Evolutionary conservation across 768 basidiomycete genomes (phyloP).

Genomic region (Suillus lakei): DNA sequence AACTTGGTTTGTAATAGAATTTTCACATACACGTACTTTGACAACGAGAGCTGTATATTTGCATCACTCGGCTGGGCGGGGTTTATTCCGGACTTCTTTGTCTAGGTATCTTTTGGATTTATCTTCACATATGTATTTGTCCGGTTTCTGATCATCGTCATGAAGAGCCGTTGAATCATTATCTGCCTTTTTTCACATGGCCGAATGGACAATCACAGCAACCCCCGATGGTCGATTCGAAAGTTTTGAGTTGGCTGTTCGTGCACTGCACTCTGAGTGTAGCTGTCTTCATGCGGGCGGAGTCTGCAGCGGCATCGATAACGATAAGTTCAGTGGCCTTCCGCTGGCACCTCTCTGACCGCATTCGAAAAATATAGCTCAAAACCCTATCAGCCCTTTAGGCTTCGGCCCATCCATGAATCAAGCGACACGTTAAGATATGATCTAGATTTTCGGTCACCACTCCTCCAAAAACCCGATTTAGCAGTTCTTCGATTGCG

Average conservation of each 20-base stretch:
- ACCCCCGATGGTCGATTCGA: neutral
- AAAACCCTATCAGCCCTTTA: neutral
- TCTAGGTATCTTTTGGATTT: neutral
- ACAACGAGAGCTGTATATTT: neutral
- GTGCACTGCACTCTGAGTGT: neutral
- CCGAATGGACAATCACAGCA: neutral
- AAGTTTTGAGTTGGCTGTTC: neutral
- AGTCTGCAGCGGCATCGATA: neutral
- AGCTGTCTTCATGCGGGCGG: too few species aligned
- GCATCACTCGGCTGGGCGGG: neutral
- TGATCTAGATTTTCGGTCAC: conserved; percentile 5
- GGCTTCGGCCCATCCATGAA: neutral
- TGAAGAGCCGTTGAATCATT: neutral
- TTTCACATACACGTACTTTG: conserved; percentile 1
- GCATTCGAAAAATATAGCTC: neutral
- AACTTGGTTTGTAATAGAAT: conserved; percentile 8
- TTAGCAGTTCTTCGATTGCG: neutral
- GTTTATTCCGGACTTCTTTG: neutral
- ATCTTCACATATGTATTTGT: conserved; percentile 2
- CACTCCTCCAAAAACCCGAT: neutral
- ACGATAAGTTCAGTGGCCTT: neutral
- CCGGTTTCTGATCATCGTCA: conserved; percentile 1
- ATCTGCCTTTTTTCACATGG: neutral
- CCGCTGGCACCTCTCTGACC: neutral
- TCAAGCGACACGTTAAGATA: neutral